Conservation (phyloP, 2,329 filamentous ascomycete species). For the Pseudogymnoascus sp. region DNA sequence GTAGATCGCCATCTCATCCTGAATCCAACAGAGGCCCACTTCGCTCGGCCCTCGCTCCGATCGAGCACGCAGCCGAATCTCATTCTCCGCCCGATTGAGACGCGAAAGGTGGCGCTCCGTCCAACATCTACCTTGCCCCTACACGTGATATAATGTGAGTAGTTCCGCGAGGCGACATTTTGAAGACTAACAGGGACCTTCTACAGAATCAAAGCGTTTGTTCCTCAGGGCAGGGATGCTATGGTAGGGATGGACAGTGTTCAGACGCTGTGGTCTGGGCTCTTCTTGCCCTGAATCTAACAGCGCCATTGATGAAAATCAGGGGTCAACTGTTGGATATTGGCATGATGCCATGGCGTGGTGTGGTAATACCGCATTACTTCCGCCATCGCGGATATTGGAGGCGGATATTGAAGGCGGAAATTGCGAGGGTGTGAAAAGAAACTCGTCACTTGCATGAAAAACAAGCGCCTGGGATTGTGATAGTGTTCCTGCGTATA, state of each 20-base stretch:
- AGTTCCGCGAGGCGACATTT: neutral
- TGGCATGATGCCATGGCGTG: neutral
- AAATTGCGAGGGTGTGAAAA: neutral
- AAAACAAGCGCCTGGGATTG: neutral
- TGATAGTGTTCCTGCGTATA: neutral
- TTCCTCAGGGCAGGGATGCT: neutral
- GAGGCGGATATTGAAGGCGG: neutral
- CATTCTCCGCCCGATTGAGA: neutral
- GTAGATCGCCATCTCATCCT: neutral
- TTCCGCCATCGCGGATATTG: neutral
- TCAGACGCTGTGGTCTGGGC: neutral
- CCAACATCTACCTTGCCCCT: neutral
- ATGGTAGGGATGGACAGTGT: neutral
- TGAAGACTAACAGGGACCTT: neutral
- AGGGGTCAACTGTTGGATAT: neutral
- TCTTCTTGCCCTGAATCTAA: neutral
- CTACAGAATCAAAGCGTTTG: neutral
- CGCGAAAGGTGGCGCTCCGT: neutral
- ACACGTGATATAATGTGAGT: neutral
- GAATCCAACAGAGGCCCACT: neutral
- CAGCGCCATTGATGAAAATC: neutral
- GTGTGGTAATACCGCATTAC: conserved; percentile 5
- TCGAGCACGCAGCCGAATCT: neutral
- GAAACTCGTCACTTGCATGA: neutral
- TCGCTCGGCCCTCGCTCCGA: neutral